Base-by-base conservation (phyloP, 2,329 filamentous ascomycete genomes). In the Ascochyta koolunga region DNA sequence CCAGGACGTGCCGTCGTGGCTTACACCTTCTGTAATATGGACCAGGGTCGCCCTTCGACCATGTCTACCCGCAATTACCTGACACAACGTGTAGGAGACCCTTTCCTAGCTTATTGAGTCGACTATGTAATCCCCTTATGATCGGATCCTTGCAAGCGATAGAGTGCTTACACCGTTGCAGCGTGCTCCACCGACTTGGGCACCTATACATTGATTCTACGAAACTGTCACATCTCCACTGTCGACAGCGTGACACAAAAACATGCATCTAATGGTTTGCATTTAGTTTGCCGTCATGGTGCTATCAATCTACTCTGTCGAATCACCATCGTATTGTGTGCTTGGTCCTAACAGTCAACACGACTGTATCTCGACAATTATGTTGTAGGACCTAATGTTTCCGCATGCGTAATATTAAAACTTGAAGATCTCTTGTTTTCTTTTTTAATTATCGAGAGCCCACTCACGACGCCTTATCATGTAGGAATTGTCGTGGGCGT, bases 21-120 rank as follows among this genome's bases (percentile, higher is more conserved):
- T 45, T 46, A 41, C 15, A 42, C 13, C n/a, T 37, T 21, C 36
- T 50, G 31, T 50, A 35, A n/a, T 45, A 45, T 37, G 18, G 19
- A 45, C 36, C 36, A 42, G 51, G 51, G 36, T 45, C 22, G 19
- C 19, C 25, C 24, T 37, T 50, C 32, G 41, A 24, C 41, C 24
- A 45, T 15, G 37, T 32, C 32, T 44, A 43, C 36, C 51, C 41
- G 40, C 51, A 49, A 22, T 46, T 41, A 22, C 41, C 29, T 37
- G 37, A 54, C 51, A 46, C 13, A 39, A 24, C 32, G 13, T 46
- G 46, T 54, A 50, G 31, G 51, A 54, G 45, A 42, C 11, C 41
- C n/a, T 39, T 22, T 21, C 38, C 39, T 22, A 35, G 29, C 19
- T 32, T 41, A 37, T 36, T n/a, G 13, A 29, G 36, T 24, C 35